A percentile compares a stretch with the other conserved stretches of the same genome.
phyloP scores from a whole-genome alignment of 2,329 filamentous ascomycete species.

The Claviceps lovelessii region DNA sequence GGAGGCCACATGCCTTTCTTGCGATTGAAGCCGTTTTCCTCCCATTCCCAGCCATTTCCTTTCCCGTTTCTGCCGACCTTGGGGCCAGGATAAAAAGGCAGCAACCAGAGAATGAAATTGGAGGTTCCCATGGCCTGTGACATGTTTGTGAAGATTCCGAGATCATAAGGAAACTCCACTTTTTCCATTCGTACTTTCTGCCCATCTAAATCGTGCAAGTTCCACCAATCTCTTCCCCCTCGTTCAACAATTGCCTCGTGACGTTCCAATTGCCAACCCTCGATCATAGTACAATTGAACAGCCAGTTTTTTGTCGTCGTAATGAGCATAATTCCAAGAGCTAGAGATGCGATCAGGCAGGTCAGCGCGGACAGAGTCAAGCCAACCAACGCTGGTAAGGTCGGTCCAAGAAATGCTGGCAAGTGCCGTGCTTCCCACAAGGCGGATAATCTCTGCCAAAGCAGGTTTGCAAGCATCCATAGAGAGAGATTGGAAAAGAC shows the following conservation, averaged over 20 bases:
- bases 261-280: constrained; percentile 58
- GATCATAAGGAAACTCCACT: constrained; percentile 71
- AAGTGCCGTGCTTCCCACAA: constrained; percentile 53
- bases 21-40: constrained; percentile 66
- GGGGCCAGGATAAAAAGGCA: constrained; percentile 46
- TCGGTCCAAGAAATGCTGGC: constrained; percentile 62
- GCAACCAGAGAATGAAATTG: constrained; percentile 54
- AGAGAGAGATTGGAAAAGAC: constrained; percentile 52
- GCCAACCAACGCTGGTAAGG: constrained; percentile 40
- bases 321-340: constrained; percentile 49
- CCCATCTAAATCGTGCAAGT: constrained; percentile 20
- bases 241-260: constrained; percentile 43
- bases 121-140: constrained; percentile 58
- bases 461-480: constrained; percentile 44
- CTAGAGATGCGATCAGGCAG: constrained; percentile 45
- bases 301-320: constrained; percentile 46
- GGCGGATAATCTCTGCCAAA: constrained; percentile 42
- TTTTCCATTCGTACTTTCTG: constrained; percentile 37
- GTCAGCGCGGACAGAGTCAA: constrained; percentile 46
- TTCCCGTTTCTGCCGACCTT: constrained; percentile 22
- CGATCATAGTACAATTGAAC: constrained; percentile 67
- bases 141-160: constrained; percentile 62
- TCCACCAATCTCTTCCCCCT: constrained; percentile 31
- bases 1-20: constrained; percentile 47
- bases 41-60: constrained; percentile 45